Evolutionary conservation across 139 green algal genomes (phyloP).

Genomic region (Chlorella sp.): DNA sequence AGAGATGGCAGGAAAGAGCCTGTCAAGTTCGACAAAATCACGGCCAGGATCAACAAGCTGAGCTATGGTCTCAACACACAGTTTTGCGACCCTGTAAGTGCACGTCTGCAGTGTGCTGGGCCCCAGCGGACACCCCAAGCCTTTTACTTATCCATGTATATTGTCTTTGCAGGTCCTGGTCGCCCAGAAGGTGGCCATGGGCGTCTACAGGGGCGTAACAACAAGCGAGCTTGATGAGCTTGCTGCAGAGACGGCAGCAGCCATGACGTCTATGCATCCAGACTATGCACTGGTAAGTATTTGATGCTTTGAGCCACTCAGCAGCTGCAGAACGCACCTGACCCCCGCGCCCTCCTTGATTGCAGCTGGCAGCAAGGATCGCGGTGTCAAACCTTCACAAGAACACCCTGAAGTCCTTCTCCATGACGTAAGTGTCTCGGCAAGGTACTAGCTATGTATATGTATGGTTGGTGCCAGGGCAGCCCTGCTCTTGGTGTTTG

Average conservation of each 20-base stretch:
- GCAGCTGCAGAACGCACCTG: neutral
- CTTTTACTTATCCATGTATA: no score
- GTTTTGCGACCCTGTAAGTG: constrained; percentile 87
- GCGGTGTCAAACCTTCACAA: constrained; percentile 99
- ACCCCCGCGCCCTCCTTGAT: neutral
- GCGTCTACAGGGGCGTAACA: constrained; percentile 96
- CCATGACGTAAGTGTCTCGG: no score
- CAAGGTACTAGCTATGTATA: no score
- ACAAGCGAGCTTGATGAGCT: constrained; percentile 97
- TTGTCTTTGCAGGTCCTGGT: constrained; percentile 77
- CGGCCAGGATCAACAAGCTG: constrained; percentile 91
- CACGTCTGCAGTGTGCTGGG: no score
- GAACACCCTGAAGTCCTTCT: constrained; percentile 99
- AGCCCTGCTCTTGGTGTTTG: no score
- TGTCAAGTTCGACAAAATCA: constrained; percentile 99
- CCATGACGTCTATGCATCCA: constrained; percentile 93
- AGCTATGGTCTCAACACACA: constrained; percentile 91
- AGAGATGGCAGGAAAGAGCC: constrained; percentile 78
- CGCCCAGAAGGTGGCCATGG: constrained; percentile 92
- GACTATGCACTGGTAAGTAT: constrained; percentile 89
- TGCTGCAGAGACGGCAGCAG: constrained; percentile 94
- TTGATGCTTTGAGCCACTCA: neutral
- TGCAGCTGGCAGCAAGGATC: constrained; percentile 94
- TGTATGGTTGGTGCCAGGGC: no score
- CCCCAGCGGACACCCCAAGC: no score